A percentile compares a stretch with the other conserved stretches of the same genome.
Conservation (phyloP, 768 basidiomycete genomes). For the Thelephora aurantiotincta region DNA sequence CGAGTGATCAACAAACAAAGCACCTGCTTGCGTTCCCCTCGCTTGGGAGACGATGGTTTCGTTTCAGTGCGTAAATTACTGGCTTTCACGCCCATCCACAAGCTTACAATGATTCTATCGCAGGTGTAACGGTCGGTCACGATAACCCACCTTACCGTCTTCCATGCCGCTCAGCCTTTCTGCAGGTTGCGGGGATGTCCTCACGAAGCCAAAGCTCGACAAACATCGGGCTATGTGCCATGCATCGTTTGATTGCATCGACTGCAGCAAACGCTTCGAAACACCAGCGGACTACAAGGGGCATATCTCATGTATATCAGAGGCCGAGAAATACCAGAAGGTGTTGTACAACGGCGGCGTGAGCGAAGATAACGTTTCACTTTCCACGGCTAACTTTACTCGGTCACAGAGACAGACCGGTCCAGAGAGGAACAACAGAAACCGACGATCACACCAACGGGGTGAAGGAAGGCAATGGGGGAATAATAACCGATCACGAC, state of each 20-base stretch:
- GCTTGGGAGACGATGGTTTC: too few species aligned
- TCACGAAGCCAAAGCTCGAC: constrained; percentile 91
- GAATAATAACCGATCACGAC: not conserved
- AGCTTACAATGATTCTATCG: not conserved
- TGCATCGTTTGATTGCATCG: constrained; percentile 67
- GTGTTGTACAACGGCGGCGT: constrained; percentile 63
- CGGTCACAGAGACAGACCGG: constrained; percentile 3
- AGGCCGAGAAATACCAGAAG: constrained; percentile 92
- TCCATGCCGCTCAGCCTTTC: constrained; percentile 1
- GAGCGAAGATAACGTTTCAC: constrained; percentile 15
- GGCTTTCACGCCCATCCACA: too few species aligned
- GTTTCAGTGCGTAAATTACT: too few species aligned
- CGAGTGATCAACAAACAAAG: too few species aligned
- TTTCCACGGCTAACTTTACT: constrained; percentile 1
- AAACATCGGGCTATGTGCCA: constrained; percentile 53
- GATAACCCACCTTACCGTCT: not conserved
- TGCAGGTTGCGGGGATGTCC: constrained; percentile 67
- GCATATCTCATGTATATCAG: constrained; percentile 76
- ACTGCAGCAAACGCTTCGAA: constrained; percentile 77
- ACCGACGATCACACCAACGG: not conserved
- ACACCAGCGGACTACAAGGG: constrained; percentile 65
- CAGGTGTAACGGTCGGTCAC: constrained; percentile 12
- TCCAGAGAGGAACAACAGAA: constrained; percentile 3
- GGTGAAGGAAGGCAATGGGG: constrained; percentile 1
- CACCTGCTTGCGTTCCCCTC: too few species aligned